Percentiles rank a stretch among this genome's conserved stretches.
Evolutionary conservation across 2,329 filamentous ascomycete genomes (phyloP).

Genomic region (Chaetomium sp.): DNA sequence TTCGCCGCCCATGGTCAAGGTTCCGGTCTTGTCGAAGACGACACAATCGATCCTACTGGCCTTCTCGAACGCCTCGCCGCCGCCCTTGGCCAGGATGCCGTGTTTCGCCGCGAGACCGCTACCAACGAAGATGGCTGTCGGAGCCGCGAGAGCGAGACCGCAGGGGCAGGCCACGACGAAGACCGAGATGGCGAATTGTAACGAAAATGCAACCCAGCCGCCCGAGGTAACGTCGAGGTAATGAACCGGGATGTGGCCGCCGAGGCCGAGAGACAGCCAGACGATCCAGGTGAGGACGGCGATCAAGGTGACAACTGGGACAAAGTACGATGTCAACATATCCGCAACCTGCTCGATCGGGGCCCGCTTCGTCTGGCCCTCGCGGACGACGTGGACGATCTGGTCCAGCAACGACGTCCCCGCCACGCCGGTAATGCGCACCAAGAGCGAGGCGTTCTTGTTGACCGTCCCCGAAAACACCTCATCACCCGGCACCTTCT

Average conservation of each 20-base stretch:
- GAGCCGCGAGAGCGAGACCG: slow-evolving; percentile 80
- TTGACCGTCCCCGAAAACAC: slow-evolving; percentile 78
- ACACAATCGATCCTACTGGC: slow-evolving; percentile 76
- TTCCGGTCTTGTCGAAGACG: slow-evolving; percentile 89
- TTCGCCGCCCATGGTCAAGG: slow-evolving; percentile 72
- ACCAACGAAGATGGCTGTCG: slow-evolving; percentile 82
- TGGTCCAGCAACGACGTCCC: slow-evolving; percentile 78
- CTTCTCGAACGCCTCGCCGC: slow-evolving; percentile 83
- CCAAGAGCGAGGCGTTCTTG: slow-evolving; percentile 62
- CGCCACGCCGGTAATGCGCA: slow-evolving; percentile 64
- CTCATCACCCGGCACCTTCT: slow-evolving; percentile 63
- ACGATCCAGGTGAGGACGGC: slow-evolving; percentile 71
- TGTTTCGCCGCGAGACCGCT: slow-evolving; percentile 76
- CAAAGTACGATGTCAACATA: slow-evolving; percentile 73
- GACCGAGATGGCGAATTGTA: slow-evolving; percentile 82
- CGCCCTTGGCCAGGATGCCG: slow-evolving; percentile 81
- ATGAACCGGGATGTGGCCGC: slow-evolving; percentile 56
- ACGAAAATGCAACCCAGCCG: slow-evolving; percentile 72
- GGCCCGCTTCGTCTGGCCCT: slow-evolving; percentile 74
- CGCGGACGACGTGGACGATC: slow-evolving; percentile 74
- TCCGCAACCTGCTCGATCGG: slow-evolving; percentile 77
- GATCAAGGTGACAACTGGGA: slow-evolving; percentile 69
- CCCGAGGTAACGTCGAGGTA: slow-evolving; percentile 59
- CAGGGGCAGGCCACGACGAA: slow-evolving; percentile 88
- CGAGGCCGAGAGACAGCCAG: slow-evolving; percentile 68